Evolutionary conservation across 2,329 filamentous ascomycete genomes (phyloP).

Genomic region (Spiromastix sp.): DNA sequence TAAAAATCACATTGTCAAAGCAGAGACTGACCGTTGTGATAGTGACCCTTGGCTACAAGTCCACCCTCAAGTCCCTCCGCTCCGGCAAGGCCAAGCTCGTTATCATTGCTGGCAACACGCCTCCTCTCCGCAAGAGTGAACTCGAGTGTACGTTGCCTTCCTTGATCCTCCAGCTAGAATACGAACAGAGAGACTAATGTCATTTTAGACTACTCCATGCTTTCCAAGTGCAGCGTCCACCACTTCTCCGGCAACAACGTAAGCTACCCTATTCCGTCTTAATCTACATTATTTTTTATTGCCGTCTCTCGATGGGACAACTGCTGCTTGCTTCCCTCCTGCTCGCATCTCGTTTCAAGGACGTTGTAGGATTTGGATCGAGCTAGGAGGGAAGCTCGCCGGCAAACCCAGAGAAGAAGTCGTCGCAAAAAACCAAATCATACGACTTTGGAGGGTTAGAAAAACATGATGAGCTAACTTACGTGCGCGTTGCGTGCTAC

Average conservation of each 20-base stretch:
- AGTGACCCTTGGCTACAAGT: slow-evolving; percentile 87
- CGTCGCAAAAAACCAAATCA: neutral
- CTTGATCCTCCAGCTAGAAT: slow-evolving; percentile 14
- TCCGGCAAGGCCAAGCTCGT: slow-evolving; percentile 98
- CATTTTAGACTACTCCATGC: slow-evolving; percentile 65
- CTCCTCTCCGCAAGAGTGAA: slow-evolving; percentile 95
- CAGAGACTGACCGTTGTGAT: slow-evolving; percentile 10
- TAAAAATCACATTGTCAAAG: no score
- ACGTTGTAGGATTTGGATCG: no score
- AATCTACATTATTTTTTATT: no score
- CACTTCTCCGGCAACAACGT: slow-evolving; percentile 99
- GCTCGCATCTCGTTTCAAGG: no score
- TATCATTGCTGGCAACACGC: slow-evolving; percentile 91
- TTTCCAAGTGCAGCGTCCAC: slow-evolving; percentile 90
- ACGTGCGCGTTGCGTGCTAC: slow-evolving; percentile 18
- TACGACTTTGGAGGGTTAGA: slow-evolving; percentile 23
- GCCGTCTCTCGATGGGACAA: no score
- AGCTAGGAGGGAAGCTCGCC: no score
- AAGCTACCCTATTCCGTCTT: slow-evolving; percentile 53
- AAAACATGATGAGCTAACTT: slow-evolving; percentile 43
- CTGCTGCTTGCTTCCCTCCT: no score
- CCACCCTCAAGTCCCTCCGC: slow-evolving; percentile 79
- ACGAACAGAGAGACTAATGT: neutral
- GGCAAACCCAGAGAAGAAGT: slow-evolving; percentile 12
- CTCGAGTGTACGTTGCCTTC: slow-evolving; percentile 57